Conservation (phyloP, 345 rosid species). For the Salix caprea region DNA sequence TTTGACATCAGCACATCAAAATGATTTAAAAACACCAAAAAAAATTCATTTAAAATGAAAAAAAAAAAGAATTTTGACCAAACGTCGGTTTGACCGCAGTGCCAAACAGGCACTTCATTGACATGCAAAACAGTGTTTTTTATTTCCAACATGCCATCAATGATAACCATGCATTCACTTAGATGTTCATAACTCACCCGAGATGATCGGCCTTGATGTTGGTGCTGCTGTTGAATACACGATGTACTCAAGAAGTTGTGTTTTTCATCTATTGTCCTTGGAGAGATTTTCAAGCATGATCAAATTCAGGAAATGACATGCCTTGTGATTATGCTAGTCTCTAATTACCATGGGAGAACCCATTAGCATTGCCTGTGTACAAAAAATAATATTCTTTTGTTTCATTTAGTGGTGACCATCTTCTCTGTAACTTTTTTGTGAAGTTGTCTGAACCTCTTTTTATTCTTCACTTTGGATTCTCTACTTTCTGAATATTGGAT, state of each 20-base stretch:
- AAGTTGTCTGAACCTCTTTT: slow-evolving; percentile 3
- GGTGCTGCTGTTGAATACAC: neutral
- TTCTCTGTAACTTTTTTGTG: slow-evolving; percentile 1
- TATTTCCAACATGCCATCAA: neutral
- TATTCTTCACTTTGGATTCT: slow-evolving; percentile 2
- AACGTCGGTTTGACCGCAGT: too few relatives aligned
- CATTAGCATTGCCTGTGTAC: slow-evolving; percentile 12
- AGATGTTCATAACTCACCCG: neutral
- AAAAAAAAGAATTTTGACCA: too few relatives aligned
- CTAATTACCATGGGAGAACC: slow-evolving; percentile 18
- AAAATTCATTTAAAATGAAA: too few relatives aligned
- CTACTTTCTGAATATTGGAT: slow-evolving; percentile 6
- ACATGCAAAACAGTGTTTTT: neutral
- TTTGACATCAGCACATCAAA: too few relatives aligned
- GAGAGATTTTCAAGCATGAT: slow-evolving; percentile 20
- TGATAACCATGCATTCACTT: neutral
- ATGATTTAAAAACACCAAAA: too few relatives aligned
- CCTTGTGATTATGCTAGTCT: slow-evolving; percentile 8
- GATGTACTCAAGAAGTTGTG: neutral
- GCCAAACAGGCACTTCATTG: neutral
- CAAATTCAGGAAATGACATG: slow-evolving; percentile 19
- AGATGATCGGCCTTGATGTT: neutral
- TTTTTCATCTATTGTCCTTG: slow-evolving; percentile 22
- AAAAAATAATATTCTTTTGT: slow-evolving; percentile 20
- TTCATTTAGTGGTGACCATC: neutral